Evolutionary conservation across 768 basidiomycete species (phyloP).

Genomic region (Termitomyces sp.): DNA sequence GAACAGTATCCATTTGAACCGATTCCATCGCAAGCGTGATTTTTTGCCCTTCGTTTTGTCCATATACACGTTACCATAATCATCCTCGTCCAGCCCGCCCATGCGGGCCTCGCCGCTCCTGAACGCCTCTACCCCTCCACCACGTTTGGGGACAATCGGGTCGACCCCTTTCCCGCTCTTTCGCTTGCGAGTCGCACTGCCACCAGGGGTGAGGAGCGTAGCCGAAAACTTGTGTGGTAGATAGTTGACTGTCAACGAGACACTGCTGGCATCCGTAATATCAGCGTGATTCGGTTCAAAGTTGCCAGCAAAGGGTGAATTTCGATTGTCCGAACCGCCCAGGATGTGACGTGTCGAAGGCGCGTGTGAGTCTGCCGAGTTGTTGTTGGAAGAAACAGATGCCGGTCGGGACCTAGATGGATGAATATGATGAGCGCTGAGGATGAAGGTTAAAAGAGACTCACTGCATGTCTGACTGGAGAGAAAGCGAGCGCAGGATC

Average conservation of each 20-base stretch:
- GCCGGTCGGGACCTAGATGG: constrained; percentile 25
- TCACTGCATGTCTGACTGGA: constrained; percentile 16
- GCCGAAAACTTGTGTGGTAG: constrained; percentile 60
- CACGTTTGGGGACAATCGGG: constrained; percentile 45
- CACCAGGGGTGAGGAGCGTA: constrained; percentile 33
- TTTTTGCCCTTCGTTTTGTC: constrained; percentile 28
- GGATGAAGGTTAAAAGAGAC: not conserved
- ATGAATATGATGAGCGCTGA: constrained; percentile 16
- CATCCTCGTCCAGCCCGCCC: constrained; percentile 36
- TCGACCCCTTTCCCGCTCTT: constrained; percentile 19
- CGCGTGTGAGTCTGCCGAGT: constrained; percentile 40
- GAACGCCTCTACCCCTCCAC: constrained; percentile 58
- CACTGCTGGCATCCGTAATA: constrained; percentile 12
- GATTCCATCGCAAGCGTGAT: constrained; percentile 62
- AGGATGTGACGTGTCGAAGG: constrained; percentile 46
- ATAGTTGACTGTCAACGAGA: constrained; percentile 46
- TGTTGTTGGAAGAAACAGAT: constrained; percentile 31
- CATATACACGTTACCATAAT: constrained; percentile 33
- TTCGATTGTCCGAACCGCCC: constrained; percentile 27
- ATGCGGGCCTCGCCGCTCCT: constrained; percentile 37
- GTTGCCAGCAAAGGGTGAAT: constrained; percentile 31
- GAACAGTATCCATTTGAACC: constrained; percentile 81
- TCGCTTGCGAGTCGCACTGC: constrained; percentile 18
- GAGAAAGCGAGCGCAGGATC: not conserved
- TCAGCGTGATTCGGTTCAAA: constrained; percentile 3